A percentile compares a stretch with the other conserved stretches of the same genome.
Evolutionary conservation across 768 basidiomycete species (phyloP).

Genomic region (Lactarius evosmus): DNA sequence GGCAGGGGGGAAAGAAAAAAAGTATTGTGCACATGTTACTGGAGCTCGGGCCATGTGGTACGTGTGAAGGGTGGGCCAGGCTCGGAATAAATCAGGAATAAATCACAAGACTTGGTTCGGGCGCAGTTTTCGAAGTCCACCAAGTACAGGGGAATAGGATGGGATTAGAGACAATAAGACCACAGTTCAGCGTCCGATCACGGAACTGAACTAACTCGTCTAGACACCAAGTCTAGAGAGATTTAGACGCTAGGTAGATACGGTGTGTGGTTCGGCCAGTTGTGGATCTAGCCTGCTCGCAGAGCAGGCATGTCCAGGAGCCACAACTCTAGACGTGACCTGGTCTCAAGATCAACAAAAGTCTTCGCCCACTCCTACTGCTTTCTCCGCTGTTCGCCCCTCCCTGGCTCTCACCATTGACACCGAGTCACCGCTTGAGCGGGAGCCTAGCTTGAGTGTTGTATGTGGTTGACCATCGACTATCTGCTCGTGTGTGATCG

Average conservation of each 20-base stretch:
- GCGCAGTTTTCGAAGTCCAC: background rate
- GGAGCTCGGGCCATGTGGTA: background rate
- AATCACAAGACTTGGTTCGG: background rate
- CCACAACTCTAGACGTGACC: background rate
- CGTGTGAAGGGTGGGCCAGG: background rate
- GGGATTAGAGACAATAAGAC: background rate
- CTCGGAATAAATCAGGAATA: background rate
- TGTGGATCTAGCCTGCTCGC: background rate
- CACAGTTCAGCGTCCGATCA: background rate
- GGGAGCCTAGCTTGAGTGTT: background rate
- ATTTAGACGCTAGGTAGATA: background rate
- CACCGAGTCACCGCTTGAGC: background rate
- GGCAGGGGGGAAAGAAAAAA: background rate
- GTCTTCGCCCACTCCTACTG: slow-evolving; percentile 3
- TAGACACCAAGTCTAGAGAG: background rate
- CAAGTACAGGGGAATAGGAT: background rate
- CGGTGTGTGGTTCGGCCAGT: background rate
- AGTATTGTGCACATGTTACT: background rate
- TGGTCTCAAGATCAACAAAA: background rate
- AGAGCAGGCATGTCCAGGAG: background rate
- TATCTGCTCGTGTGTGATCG: slow-evolving; percentile 3
- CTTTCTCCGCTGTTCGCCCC: slow-evolving; percentile 10
- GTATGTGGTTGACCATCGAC: background rate
- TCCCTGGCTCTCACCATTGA: background rate
- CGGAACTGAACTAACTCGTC: background rate